These are phyloP conservation scores for Ligustrum vulgare DNA, from an alignment of 257 asterid genomes.

Conservation along the genomic window DNA sequence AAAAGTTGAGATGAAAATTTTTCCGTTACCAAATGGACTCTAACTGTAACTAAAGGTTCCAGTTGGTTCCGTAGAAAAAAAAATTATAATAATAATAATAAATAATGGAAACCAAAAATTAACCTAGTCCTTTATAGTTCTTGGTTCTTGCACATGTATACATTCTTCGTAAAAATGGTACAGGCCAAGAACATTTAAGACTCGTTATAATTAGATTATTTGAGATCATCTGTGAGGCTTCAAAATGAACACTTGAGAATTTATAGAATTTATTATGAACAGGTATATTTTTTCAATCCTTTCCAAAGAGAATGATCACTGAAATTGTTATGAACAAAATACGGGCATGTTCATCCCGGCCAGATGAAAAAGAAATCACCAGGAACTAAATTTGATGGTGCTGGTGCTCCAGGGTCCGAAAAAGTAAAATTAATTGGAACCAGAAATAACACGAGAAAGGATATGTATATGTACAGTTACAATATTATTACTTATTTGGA, in stretches of 20 bases:
- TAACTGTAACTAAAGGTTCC: no score
- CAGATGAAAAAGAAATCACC: slow-evolving; percentile 30
- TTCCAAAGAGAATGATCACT: slow-evolving; percentile 17
- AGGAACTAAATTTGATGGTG: slow-evolving; percentile 24
- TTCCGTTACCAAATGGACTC: no score
- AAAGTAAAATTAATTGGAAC: slow-evolving; percentile 14
- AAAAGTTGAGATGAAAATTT: no score
- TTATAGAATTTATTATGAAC: background rate
- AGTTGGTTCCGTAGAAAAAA: no score
- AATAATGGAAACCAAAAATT: no score
- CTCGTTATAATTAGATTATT: no score
- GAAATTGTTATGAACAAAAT: slow-evolving; percentile 22
- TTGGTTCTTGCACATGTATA: no score
- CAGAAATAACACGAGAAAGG: slow-evolving; percentile 21
- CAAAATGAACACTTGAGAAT: background rate
- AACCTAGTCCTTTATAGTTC: no score
- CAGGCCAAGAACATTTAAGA: no score
- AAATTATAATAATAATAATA: no score
- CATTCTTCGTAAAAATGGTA: no score
- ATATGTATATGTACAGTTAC: slow-evolving; percentile 50
- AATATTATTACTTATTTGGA: slow-evolving; percentile 47
- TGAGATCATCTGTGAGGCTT: background rate
- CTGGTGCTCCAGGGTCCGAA: slow-evolving; percentile 21
- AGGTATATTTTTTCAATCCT: background rate
- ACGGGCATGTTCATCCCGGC: slow-evolving; percentile 25